A percentile compares a stretch with the other conserved stretches of the same genome.
phyloP scores from a whole-genome alignment of 352 stramenopile species.

The Globisporangium viniferum region DNA sequence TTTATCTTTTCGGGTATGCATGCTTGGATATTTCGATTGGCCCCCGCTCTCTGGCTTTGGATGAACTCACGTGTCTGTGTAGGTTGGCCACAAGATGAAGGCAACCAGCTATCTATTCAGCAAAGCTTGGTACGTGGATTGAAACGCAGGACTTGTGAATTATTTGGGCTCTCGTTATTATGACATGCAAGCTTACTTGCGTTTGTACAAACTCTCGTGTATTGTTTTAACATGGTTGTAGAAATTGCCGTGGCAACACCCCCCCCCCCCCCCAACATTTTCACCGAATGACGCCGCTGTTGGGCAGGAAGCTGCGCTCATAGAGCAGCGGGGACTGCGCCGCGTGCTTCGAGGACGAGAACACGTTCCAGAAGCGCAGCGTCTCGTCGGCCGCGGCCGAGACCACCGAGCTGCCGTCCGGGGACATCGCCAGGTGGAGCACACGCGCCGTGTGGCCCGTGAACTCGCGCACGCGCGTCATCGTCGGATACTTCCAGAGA shows the following conservation, averaged over 20 bases:
- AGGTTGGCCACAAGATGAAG: not conserved
- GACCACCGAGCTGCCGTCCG: constrained; percentile 90
- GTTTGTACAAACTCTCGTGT: not conserved
- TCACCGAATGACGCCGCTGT: constrained; percentile 17
- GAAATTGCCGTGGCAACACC: not conserved
- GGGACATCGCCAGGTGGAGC: constrained; percentile 90
- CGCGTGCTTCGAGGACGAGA: constrained; percentile 21
- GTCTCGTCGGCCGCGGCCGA: constrained; percentile 96
- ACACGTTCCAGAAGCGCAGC: constrained; percentile 97
- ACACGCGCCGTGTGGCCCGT: constrained; percentile 92
- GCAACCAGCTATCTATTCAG: not conserved
- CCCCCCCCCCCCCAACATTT: not conserved
- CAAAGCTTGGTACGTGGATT: not conserved
- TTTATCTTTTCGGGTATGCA: not conserved
- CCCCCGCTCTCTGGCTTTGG: not conserved
- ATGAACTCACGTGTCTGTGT: not conserved
- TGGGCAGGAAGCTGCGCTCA: constrained; percentile 2
- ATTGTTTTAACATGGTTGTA: not conserved
- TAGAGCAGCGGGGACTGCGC: not conserved
- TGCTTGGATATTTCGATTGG: not conserved
- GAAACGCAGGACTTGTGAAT: not conserved
- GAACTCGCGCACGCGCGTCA: constrained; percentile 92
- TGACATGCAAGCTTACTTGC: not conserved
- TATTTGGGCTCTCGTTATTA: not conserved
- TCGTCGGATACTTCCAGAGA: constrained; percentile 95